These are phyloP conservation scores for Ceratorhiza oryzae-sativae DNA, from an alignment of 1,284 basidiomycete genomes.

Conservation along the genomic window DNA sequence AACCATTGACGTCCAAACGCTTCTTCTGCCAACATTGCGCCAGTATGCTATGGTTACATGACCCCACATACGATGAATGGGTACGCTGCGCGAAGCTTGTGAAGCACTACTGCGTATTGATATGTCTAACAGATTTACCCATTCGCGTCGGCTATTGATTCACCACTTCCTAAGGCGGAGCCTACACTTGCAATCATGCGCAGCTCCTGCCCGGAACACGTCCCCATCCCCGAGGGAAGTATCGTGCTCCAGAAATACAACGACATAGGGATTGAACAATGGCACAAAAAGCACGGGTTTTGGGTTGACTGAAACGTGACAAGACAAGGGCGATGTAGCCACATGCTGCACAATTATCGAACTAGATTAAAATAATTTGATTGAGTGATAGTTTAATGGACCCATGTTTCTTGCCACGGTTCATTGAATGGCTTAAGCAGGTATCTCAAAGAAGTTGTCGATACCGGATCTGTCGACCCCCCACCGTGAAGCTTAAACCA, in stretches of 20 bases:
- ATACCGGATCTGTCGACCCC: no score
- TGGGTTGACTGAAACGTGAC: constrained; percentile 17
- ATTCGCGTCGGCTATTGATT: constrained; percentile 32
- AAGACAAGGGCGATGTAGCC: no score
- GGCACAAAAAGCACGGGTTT: constrained; percentile 26
- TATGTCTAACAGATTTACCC: constrained; percentile 7
- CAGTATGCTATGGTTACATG: constrained; percentile 36
- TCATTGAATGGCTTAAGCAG: no score
- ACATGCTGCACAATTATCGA: no score
- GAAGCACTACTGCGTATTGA: background rate
- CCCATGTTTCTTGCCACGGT: no score
- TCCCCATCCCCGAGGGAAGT: constrained; percentile 27
- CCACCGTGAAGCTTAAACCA: no score
- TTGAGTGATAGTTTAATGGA: no score
- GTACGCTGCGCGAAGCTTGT: background rate
- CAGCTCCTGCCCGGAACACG: constrained; percentile 27
- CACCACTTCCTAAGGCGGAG: constrained; percentile 26
- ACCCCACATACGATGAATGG: constrained; percentile 35
- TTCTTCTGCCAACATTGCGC: constrained; percentile 36
- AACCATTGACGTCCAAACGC: constrained; percentile 24
- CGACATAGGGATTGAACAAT: constrained; percentile 24
- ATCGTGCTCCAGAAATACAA: constrained; percentile 4
- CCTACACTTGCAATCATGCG: constrained; percentile 31
- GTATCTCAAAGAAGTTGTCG: no score
- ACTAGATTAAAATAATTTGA: no score